phyloP scores from a whole-genome alignment of 371 early-diverging fungal species.

The Choanephora cucurbitarum region DNA sequence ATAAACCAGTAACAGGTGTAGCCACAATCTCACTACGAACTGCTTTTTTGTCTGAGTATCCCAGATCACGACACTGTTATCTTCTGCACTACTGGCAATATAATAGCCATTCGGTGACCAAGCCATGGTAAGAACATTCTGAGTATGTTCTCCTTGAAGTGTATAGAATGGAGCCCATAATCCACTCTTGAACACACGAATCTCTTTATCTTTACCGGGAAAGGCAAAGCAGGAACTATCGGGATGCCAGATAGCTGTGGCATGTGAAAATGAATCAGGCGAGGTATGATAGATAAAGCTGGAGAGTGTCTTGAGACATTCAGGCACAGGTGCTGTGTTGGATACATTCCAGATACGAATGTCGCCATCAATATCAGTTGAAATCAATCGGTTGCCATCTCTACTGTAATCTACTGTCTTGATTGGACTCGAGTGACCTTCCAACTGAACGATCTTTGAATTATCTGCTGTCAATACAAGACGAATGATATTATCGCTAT shows the following conservation, averaged over 20 bases:
- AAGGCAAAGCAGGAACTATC: slow-evolving; percentile 54
- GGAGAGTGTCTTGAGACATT: slow-evolving; percentile 32
- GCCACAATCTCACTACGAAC: slow-evolving; percentile 29
- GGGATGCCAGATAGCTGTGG: slow-evolving; percentile 62
- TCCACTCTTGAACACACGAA: slow-evolving; percentile 36
- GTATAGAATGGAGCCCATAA: slow-evolving; percentile 44
- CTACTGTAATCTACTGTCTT: slow-evolving; percentile 51
- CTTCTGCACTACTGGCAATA: slow-evolving; percentile 45
- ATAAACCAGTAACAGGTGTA: slow-evolving; percentile 32
- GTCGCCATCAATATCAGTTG: slow-evolving; percentile 61
- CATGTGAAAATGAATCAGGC: slow-evolving; percentile 14
- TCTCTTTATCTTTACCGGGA: slow-evolving; percentile 51
- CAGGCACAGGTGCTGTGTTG: slow-evolving; percentile 36
- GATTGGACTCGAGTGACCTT: slow-evolving; percentile 45
- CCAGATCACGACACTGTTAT: slow-evolving; percentile 58
- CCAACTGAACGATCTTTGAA: slow-evolving; percentile 31
- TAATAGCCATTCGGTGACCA: slow-evolving; percentile 69
- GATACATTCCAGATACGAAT: slow-evolving; percentile 64
- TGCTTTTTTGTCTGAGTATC: slow-evolving; percentile 26
- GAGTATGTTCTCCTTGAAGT: slow-evolving; percentile 39
- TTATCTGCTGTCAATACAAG: slow-evolving; percentile 36
- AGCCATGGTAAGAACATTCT: slow-evolving; percentile 40
- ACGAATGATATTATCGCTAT: slow-evolving; percentile 43
- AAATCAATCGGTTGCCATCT: slow-evolving; percentile 46
- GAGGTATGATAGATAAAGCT: slow-evolving; percentile 13